phyloP scores from a whole-genome alignment of 257 asterid species.

The Salvia hispanica region DNA sequence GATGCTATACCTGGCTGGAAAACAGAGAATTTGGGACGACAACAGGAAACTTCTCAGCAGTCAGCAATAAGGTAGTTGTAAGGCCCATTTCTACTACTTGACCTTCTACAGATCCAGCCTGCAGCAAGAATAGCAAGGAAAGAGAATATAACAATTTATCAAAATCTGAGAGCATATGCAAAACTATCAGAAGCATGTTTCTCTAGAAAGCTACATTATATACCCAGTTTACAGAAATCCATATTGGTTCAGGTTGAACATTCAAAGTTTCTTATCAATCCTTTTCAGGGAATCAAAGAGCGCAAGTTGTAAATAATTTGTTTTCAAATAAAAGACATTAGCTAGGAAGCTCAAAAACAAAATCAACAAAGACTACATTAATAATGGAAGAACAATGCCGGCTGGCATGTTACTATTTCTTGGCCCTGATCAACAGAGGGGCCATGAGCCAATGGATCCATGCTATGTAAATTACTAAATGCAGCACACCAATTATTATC shows the following conservation, averaged over 20 bases:
- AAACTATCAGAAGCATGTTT: not conserved
- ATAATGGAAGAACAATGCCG: constrained; percentile 19
- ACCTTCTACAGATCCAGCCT: constrained; percentile 99
- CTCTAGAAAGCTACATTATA: not conserved
- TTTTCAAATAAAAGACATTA: not conserved
- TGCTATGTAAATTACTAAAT: not conserved
- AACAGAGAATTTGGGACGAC: constrained; percentile 89
- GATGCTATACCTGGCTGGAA: constrained; percentile 73
- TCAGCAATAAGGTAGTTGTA: constrained; percentile 77
- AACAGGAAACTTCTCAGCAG: constrained; percentile 87
- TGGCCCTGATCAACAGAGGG: not conserved
- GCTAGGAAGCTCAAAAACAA: not conserved
- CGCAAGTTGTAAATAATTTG: not conserved
- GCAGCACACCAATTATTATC: not conserved
- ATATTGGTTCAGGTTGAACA: not conserved
- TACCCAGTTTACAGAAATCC: constrained; percentile 11
- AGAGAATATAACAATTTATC: not conserved
- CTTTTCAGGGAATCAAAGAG: constrained; percentile 7
- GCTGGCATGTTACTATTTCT: not conserved
- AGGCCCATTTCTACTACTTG: constrained; percentile 92
- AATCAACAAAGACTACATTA: not conserved
- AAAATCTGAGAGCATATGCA: constrained; percentile 16
- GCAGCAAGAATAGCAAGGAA: constrained; percentile 31
- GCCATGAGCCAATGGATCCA: not conserved
- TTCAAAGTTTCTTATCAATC: not conserved